Evolutionary conservation across 73 alveolate genomes (phyloP), one percentile per base, ranked within the genome.

Genomic region (Diophrys sp.): DNA sequence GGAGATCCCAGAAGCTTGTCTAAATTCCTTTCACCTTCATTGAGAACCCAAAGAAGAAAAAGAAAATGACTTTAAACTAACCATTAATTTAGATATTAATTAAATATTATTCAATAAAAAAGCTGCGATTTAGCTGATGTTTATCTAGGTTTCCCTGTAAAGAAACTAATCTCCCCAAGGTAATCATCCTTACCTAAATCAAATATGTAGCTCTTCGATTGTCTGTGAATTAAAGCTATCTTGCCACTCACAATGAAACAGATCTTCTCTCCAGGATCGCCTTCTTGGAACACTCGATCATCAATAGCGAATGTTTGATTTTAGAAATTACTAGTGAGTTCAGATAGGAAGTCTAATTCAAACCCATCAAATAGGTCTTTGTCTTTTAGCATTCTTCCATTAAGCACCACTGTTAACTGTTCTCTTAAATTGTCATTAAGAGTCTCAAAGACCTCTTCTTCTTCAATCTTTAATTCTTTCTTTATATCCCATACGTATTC

Each of bases 121-220:
- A n/a, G n/a, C n/a, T n/a, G n/a, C n/a, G n/a, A n/a, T 53, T 92
- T 88, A 0, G 93, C 98, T 0, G 95, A 76, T 24, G 95, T 84
- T 32, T 85, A 73, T 67, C 96, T 85, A 27, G 95, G 89, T 70
- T 84, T 91, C 33, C 89, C 90, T 14, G 95, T 78, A 78, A 89
- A 94, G 71, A 94, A 94, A 31, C 95, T 96, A 1, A 89, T 69
- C 73, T 89, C 95, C 11, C 95, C 95, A 44, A 83, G 79, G 71
- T 81, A 89, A 26, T 78, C 88, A 32, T 84, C 90, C 23, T 62
- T 31, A 71, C 57, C 23, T 1, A 88, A 30, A 26, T 88, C 91
- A 18, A 54, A 71, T 1, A 88, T 30, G 67, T 70, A 88, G 70
- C 87, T 73, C 56, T 71, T 56, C 24, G 86, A 56, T 54, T 70